Evolutionary conservation across 257 asterid genomes (phyloP), one percentile per base, ranked within the genome.

Genomic region (Sherardia arvensis): DNA sequence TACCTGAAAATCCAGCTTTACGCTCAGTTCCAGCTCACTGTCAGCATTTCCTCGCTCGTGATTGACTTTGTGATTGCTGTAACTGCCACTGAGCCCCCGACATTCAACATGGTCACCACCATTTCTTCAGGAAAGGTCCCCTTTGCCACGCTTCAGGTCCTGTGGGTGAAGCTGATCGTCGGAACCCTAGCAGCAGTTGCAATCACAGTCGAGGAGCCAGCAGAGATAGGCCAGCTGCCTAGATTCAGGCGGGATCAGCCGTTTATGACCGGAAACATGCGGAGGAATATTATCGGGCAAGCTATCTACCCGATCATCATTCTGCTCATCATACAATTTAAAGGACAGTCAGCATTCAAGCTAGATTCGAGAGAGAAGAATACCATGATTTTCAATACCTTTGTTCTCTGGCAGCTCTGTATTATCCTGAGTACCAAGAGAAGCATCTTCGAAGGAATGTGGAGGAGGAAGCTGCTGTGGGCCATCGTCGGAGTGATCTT

Each of bases 91-190:
- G 73, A 73, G 57, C 78, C 78, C 32, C 69, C 61, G 20, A 62
- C 36, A 21, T 78, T 87, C 67, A 84, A 87, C 59, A 80, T 85
- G 58, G 78, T 90, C 1, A 88, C 96, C 0, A 87, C 85, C 4
- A 84, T 85, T 29, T 90, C 97, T 2, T 71, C 96, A 1, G 95
- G 96, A 1, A 74, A 89, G 7, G 90, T 89, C 14, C 95, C 94
- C 1, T 72, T 74, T 9, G 83, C 90, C 1, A 67, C 87, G 0
- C 80, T 88, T 36, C 98, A 88, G 68, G 58, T 90, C 18, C 81
- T 90, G 27, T 90, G 95, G 95, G 92, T 78, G 30, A 90, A 87
- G 69, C 79, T 90, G 47, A 85, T 90, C 25, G 83, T 90, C 76
- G 94, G 84, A 62, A 78, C 86, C 6, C 30, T 90, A 28, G 95